Evolutionary conservation across 2,329 filamentous ascomycete species (phyloP).

Genomic region (Beauveria australis): DNA sequence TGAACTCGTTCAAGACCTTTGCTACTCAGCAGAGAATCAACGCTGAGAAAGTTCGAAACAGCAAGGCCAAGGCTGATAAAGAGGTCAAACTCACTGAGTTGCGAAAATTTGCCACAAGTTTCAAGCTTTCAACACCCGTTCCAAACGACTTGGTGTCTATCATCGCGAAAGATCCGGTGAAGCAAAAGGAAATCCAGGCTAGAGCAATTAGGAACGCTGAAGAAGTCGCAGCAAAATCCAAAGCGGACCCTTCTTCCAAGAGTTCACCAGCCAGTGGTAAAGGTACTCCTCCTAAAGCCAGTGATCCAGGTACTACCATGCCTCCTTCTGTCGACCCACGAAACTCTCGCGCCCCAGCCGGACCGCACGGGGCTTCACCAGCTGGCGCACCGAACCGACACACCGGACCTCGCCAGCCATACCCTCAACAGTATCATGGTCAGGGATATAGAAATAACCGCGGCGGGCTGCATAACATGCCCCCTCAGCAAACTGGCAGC

Average conservation of each 20-base stretch:
- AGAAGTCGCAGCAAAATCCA: constrained; percentile 47
- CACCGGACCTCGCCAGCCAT: constrained; percentile 39
- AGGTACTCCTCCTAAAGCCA: constrained; percentile 33
- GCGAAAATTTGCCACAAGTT: constrained; percentile 88
- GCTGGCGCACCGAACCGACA: constrained; percentile 33
- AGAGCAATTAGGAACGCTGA: constrained; percentile 74
- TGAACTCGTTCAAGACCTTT: constrained; percentile 57
- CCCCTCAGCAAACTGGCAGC: constrained; percentile 35
- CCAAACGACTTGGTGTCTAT: constrained; percentile 88
- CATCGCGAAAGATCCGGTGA: constrained; percentile 90
- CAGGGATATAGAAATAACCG: constrained; percentile 42
- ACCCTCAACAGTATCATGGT: constrained; percentile 37
- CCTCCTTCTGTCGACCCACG: constrained; percentile 20
- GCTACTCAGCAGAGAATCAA: constrained; percentile 47
- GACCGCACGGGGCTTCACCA: constrained; percentile 24
- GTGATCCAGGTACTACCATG: constrained; percentile 30
- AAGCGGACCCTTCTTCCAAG: constrained; percentile 30
- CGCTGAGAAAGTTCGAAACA: constrained; percentile 47
- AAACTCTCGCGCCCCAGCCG: constrained; percentile 25
- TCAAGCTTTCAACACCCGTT: constrained; percentile 90
- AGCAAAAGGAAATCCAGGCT: constrained; percentile 87
- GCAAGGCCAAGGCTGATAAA: constrained; percentile 65
- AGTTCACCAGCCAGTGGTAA: constrained; percentile 25
- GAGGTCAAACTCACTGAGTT: constrained; percentile 88
- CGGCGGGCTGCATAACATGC: constrained; percentile 33